Base-by-base conservation (phyloP, 371 early-diverging fungal species). In the Funneliformis caledonium region DNA sequence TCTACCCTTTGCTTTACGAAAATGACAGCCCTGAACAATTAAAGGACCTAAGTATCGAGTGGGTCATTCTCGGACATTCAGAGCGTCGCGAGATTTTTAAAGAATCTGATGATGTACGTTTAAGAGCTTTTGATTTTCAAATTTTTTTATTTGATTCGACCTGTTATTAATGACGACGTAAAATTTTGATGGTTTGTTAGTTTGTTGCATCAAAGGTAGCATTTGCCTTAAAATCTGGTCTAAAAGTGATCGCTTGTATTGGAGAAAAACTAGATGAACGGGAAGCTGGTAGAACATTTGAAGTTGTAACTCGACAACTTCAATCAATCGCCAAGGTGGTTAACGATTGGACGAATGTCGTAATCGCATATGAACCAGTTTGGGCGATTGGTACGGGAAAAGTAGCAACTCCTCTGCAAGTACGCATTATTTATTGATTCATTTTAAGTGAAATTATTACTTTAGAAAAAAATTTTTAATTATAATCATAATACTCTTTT, bases 341-440 rank as follows among this genome's bases (percentile, higher is more conserved):
- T 82, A 85, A 87, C 72, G 95, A 96, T 89, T 97, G 97, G 98
- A 86, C 89, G 80, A 90, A 96, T 84, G 93, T 99, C 79, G 98
- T 98, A 52, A 89, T 99, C 87, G 99, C 99, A 82, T 99, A 99
- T 86, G 99, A 99, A 90, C 99, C 99, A 76, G 98, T 99, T 74
- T 99, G 99, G 99, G 99, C 99, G 77, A 95, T 90, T 86, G 99
- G 99, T 82, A 99, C 99, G 52, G 99, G 99, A 84, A 96, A 96
- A 92, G 96, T 98, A 11, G 98, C 99, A 56, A 95, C 97, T 45
- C 97, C 96, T 73, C 91, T 95, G 73, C 97, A 99, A 85, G 88
- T 91, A 85, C 22, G 77, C n/a, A 80, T 45, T 26, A 68, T 61
- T 33, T 48, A 10, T 62, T 77, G 3, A 22, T 52, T 31, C 56